A percentile compares a stretch with the other conserved stretches of the same genome.
Conservation (phyloP, 306 rosid genomes). For the Ormosia semicastrata region DNA sequence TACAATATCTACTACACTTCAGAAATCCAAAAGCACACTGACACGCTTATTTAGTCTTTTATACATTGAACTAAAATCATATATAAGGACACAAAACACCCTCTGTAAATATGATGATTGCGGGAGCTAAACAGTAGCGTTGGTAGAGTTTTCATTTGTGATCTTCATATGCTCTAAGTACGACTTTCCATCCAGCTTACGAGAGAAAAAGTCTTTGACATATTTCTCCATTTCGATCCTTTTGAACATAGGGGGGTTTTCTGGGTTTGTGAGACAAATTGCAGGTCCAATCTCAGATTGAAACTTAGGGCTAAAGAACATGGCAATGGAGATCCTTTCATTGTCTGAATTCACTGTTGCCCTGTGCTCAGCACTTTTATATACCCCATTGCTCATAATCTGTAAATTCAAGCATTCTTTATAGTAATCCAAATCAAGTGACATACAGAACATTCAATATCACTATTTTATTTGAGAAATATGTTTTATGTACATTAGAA, state of each 20-base stretch:
- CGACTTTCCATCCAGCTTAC: constrained; percentile 45
- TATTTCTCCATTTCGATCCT: constrained; percentile 39
- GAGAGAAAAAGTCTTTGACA: constrained; percentile 39
- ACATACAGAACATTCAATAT: no score
- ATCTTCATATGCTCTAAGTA: constrained; percentile 46
- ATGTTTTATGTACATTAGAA: no score
- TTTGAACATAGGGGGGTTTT: constrained; percentile 45
- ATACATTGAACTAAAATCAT: no score
- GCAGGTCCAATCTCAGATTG: constrained; percentile 53
- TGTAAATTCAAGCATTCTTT: background rate
- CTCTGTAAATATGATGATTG: no score
- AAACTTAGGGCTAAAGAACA: constrained; percentile 49
- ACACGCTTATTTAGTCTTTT: no score
- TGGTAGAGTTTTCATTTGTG: background rate
- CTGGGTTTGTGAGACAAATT: constrained; percentile 26
- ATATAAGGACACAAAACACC: no score
- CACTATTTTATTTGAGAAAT: no score
- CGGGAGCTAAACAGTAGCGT: background rate
- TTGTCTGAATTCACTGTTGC: constrained; percentile 55
- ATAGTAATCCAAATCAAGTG: background rate
- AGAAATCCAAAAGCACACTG: no score
- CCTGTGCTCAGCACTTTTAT: constrained; percentile 66
- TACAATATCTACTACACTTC: no score
- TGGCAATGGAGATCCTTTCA: constrained; percentile 58
- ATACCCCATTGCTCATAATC: constrained; percentile 68